A percentile compares a stretch with the other conserved stretches of the same genome.
These are phyloP conservation scores for Fusarium verrucosum DNA, from an alignment of 2,329 filamentous ascomycete genomes.

Conservation along the genomic window DNA sequence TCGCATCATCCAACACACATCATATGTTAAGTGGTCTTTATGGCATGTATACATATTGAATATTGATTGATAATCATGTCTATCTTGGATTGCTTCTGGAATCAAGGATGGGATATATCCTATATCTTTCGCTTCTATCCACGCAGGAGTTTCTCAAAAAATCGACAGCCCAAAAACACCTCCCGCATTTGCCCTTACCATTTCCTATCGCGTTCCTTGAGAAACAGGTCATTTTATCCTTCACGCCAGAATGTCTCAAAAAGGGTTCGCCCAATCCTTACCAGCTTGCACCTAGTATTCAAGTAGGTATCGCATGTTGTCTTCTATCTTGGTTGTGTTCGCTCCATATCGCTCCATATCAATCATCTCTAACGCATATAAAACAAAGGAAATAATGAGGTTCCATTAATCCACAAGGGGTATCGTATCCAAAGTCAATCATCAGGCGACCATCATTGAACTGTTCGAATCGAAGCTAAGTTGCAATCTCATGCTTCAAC, in stretches of 20 bases:
- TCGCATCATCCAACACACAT: too few species aligned
- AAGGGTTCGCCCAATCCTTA: conserved; percentile 4
- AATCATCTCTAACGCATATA: conserved; percentile 35
- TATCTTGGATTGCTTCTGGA: conserved; percentile 19
- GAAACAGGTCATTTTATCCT: conserved; percentile 18
- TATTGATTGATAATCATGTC: conserved; percentile 15
- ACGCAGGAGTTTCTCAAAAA: conserved; percentile 7
- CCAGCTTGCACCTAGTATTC: conserved; percentile 11
- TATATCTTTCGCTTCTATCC: conserved; percentile 26
- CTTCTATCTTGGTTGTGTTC: conserved; percentile 27
- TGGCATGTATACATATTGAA: conserved; percentile 14
- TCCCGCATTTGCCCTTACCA: conserved; percentile 18
- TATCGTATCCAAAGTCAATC: conserved; percentile 39
- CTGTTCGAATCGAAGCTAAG: neutral
- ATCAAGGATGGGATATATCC: conserved; percentile 12
- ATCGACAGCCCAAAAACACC: conserved; percentile 23
- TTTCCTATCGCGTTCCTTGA: conserved; percentile 4
- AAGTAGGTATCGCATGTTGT: conserved; percentile 17
- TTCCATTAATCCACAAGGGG: conserved; percentile 32
- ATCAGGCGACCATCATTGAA: conserved; percentile 14
- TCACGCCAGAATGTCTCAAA: conserved; percentile 9
- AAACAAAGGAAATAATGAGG: conserved; percentile 24
- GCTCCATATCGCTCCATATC: conserved; percentile 20
- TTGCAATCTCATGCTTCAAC: conserved; percentile 5
- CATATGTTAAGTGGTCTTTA: neutral